phyloP scores from a whole-genome alignment of 1,139 yeast species.

The Suhomyces yuchorum region DNA sequence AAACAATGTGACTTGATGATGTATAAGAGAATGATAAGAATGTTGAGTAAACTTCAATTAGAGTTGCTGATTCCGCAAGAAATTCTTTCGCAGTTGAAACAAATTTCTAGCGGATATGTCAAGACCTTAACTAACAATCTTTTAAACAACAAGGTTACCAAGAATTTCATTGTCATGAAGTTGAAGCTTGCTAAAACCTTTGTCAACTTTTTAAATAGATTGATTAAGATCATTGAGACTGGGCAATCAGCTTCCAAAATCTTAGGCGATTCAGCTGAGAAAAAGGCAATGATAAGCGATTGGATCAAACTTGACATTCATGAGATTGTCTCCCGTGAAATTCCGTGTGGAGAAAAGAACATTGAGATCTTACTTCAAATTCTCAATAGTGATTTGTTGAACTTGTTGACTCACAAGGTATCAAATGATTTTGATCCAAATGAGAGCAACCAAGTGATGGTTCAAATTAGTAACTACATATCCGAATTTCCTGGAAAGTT shows the following conservation, averaged over 20 bases:
- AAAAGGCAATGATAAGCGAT: conserved; percentile 57
- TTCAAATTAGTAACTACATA: conserved; percentile 28
- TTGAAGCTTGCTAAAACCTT: conserved; percentile 59
- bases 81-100: conserved; percentile 52
- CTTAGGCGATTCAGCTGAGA: conserved; percentile 48
- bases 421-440: conserved; percentile 5
- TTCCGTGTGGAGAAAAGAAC: conserved; percentile 50
- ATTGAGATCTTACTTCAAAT: conserved; percentile 38
- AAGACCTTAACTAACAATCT: conserved; percentile 41
- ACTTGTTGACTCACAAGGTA: conserved; percentile 28
- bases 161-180: conserved; percentile 53
- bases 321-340: conserved; percentile 54
- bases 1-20: conserved; percentile 63
- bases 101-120: conserved; percentile 45
- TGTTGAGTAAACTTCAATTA: conserved; percentile 66
- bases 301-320: conserved; percentile 60
- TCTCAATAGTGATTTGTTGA: conserved; percentile 46
- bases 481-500: conserved; percentile 50
- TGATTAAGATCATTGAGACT: conserved; percentile 61
- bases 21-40: conserved; percentile 61
- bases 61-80: conserved; percentile 58
- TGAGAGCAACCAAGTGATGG: conserved; percentile 17
- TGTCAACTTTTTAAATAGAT: conserved; percentile 55
- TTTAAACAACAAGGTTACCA: conserved; percentile 48
- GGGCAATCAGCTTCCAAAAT: conserved; percentile 58